phyloP scores from a whole-genome alignment of 106 monocot genomes.

The Dioscorea alata region DNA sequence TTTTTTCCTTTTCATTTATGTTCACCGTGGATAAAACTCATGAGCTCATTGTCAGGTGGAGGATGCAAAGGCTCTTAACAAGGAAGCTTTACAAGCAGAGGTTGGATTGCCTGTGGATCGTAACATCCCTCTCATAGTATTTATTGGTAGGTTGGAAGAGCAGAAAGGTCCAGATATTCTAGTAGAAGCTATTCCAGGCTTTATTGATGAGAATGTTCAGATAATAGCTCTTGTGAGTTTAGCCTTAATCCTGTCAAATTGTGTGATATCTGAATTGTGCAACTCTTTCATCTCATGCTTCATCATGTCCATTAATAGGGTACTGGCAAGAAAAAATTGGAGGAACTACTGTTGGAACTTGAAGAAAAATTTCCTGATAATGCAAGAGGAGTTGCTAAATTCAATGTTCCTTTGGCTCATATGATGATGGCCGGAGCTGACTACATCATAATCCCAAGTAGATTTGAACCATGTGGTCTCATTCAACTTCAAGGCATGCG shows the following conservation, averaged over 20 bases:
- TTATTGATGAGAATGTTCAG: conserved; percentile 77
- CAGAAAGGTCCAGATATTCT: conserved; percentile 98
- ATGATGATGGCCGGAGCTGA: conserved; percentile 80
- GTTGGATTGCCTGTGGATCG: conserved; percentile 73
- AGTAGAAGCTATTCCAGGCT: conserved; percentile 64
- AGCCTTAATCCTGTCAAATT: not conserved
- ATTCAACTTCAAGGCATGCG: conserved; percentile 90
- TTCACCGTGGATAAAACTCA: not conserved
- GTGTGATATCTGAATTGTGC: too few species aligned
- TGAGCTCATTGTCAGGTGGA: conserved; percentile 36
- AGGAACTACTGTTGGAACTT: conserved; percentile 44
- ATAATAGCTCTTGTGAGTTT: conserved; percentile 70
- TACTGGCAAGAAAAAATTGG: conserved; percentile 87
- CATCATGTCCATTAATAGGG: conserved; percentile 39
- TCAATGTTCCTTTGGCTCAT: conserved; percentile 81
- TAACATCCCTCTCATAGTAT: conserved; percentile 58
- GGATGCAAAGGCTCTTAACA: conserved; percentile 74
- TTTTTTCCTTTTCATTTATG: not conserved
- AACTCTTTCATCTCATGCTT: too few species aligned
- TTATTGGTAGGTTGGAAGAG: conserved; percentile 92
- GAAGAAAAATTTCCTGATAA: conserved; percentile 67
- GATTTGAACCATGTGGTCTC: conserved; percentile 93
- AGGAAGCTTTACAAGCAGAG: conserved; percentile 90
- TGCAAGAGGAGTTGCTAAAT: conserved; percentile 66
- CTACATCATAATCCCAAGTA: conserved; percentile 58